Evolutionary conservation across 1,284 basidiomycete species (phyloP), one percentile per base, ranked within the genome.

Genomic region (Macrocybe sp.): DNA sequence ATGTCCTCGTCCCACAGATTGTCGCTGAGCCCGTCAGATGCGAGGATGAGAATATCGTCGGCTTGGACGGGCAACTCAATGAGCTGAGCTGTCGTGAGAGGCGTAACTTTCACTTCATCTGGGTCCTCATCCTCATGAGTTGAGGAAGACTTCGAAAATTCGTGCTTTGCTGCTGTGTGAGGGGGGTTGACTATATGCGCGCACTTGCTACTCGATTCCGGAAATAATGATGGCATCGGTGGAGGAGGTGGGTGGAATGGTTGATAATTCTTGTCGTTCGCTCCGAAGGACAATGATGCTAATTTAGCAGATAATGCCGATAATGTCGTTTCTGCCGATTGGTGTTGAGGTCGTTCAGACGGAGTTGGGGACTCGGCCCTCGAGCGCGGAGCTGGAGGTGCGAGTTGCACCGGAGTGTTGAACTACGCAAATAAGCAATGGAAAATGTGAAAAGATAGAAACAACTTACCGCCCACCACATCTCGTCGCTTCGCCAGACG

Each of bases 1-100:
- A 98, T 87, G 54, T 97, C 95, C 60, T 92, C 88, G 62, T 97
- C 94, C 79, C 94, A 97, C 43, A 97, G 70, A 60, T 98, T 98
- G 66, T 98, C 95, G 59, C 88, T 86, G 44, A 97, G 73, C 1
- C 95, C 95, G 62, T 98, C 95, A 33, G 80, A 85, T 2, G 92
- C 89, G 32, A 97, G 78, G 49, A 97, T 88, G 41, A 97, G 81
- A 37, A 97, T 88, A 59, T 97, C 95, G 52, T 91, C 86, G 41
- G 81, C 81, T 58, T 83, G 78, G 4, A 97, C 92, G 14, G 85
- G 83, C 5, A 97, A 72, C 2, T 82, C 83, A 63, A 82, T 73
- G 7, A 84, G 69, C 50, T 86, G 85, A 0, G 93, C 92, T 51
- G 92, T 79, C 51, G 76, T 75, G 2, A 58, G 44, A 0, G 67